Percentiles rank a stretch among this genome's conserved stretches.
phyloP scores from a whole-genome alignment of 352 stramenopile genomes.

The Phytophthora syringae region DNA sequence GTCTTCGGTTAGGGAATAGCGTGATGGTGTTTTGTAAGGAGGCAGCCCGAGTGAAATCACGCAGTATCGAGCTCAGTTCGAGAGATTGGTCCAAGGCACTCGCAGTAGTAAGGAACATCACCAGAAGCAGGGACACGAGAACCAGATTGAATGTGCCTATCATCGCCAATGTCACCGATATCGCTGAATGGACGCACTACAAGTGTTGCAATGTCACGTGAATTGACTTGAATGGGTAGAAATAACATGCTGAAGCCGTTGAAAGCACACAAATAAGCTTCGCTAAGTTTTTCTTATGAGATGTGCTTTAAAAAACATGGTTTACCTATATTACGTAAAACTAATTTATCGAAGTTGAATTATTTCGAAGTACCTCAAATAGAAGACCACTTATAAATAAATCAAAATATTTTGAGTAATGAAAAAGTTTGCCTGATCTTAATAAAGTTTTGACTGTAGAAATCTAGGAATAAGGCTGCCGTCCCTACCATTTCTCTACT shows the following conservation, averaged over 20 bases:
- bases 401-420: no score
- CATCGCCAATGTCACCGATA: not conserved
- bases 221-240: not conserved
- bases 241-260: no score
- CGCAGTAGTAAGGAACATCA: not conserved
- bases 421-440: conserved; percentile 11
- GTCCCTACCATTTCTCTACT: conserved; percentile 33
- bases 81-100: not conserved
- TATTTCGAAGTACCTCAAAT: not conserved
- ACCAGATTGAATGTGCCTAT: not conserved
- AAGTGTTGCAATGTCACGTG: not conserved
- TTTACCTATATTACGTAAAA: no score
- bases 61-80: conserved; percentile 4
- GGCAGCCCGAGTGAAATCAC: not conserved
- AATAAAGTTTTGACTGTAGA: conserved; percentile 3
- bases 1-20: conserved; percentile 4
- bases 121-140: conserved; percentile 1
- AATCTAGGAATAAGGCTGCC: conserved; percentile 1
- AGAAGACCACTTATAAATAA: no score
- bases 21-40: conserved; percentile 4
- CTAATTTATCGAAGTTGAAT: no score
- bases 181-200: not conserved
- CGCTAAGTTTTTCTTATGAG: no score
- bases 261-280: no score
- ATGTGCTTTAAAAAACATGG: no score